These are phyloP conservation scores for Yamadazyma spencermartinsiae DNA, from an alignment of 1,139 yeast genomes.

Conservation along the genomic window DNA sequence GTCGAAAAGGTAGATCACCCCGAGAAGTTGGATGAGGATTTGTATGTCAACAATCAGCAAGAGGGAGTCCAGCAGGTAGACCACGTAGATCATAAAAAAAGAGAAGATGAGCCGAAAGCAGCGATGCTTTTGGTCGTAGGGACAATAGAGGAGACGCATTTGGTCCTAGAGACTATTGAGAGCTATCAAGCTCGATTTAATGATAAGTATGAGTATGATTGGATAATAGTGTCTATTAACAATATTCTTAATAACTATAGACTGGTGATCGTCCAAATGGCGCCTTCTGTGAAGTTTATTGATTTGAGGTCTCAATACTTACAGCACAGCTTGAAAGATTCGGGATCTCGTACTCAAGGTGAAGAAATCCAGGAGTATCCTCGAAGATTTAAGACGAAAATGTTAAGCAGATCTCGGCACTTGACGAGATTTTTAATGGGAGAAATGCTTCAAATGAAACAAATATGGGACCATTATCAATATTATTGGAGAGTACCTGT, in stretches of 20 bases:
- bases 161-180: constrained; percentile 16
- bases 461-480: constrained; percentile 43
- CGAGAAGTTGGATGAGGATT: background rate
- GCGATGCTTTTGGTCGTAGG: constrained; percentile 14
- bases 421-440: constrained; percentile 68
- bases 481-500: constrained; percentile 74
- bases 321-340: background rate
- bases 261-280: constrained; percentile 5
- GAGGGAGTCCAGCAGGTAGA: background rate
- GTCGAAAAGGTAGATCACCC: no score
- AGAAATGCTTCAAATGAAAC: constrained; percentile 34
- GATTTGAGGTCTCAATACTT: constrained; percentile 22
- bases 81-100: background rate
- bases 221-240: constrained; percentile 16
- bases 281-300: constrained; percentile 32
- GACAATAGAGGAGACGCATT: constrained; percentile 9
- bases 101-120: constrained; percentile 8
- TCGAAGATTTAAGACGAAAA: constrained; percentile 3
- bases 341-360: constrained; percentile 1
- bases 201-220: constrained; percentile 18
- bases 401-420: constrained; percentile 37
- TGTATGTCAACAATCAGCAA: background rate
- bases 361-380: constrained; percentile 4
- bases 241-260: constrained; percentile 1
- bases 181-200: constrained; percentile 22